A percentile compares a stretch with the other conserved stretches of the same genome.
phyloP scores from a whole-genome alignment of 805 yeast species.

The Candida adriatica region DNA sequence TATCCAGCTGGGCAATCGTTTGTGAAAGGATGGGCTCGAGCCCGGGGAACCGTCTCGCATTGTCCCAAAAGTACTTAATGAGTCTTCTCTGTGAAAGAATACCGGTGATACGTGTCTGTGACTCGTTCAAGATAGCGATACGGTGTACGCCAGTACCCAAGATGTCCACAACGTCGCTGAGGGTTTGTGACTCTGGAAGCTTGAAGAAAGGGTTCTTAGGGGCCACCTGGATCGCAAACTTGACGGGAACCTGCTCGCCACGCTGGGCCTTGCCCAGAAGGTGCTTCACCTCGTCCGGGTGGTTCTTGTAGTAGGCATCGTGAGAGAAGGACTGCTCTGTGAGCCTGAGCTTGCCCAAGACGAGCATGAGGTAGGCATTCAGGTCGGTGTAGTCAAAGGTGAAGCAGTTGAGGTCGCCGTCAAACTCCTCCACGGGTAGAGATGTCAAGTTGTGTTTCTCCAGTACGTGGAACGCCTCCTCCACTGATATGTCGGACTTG shows the following conservation, averaged over 20 bases:
- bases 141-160: slow-evolving; percentile 96
- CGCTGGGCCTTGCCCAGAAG: slow-evolving; percentile 59
- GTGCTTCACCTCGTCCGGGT: slow-evolving; percentile 33
- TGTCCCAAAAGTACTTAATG: slow-evolving; percentile 83
- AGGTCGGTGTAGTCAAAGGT: slow-evolving; percentile 91
- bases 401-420: slow-evolving; percentile 58
- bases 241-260: slow-evolving; percentile 89
- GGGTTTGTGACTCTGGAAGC: slow-evolving; percentile 59
- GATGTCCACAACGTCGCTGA: slow-evolving; percentile 73
- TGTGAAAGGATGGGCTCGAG: slow-evolving; percentile 69
- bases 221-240: slow-evolving; percentile 75
- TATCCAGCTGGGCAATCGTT: slow-evolving; percentile 62
- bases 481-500: slow-evolving; percentile 64
- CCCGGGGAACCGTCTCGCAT: slow-evolving; percentile 78
- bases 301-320: slow-evolving; percentile 22
- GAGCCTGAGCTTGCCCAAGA: slow-evolving; percentile 61
- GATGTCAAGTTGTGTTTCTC: slow-evolving; percentile 71
- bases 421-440: slow-evolving; percentile 63
- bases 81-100: slow-evolving; percentile 86
- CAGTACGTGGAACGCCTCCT: slow-evolving; percentile 79
- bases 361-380: slow-evolving; percentile 77
- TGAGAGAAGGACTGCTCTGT: slow-evolving; percentile 25
- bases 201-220: slow-evolving; percentile 86
- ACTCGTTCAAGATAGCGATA: slow-evolving; percentile 63
- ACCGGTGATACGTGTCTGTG: slow-evolving; percentile 60